phyloP scores from a whole-genome alignment of 2,329 filamentous ascomycete genomes.

The Neonectria ditissima region DNA sequence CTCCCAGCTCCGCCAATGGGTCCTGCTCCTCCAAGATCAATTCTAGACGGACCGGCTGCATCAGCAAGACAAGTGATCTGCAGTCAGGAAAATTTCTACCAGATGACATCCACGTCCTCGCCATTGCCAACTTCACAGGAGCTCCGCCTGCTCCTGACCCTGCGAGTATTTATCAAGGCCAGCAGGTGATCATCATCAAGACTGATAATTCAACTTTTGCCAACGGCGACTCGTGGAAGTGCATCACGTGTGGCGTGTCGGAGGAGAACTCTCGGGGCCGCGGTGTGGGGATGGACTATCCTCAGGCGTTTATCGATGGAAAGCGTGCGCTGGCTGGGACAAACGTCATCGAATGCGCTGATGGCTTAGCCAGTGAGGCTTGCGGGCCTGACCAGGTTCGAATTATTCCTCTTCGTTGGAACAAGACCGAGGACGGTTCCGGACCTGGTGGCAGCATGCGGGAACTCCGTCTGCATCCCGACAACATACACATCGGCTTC shows the following conservation, averaged over 20 bases:
- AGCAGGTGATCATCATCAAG: slow-evolving; percentile 58
- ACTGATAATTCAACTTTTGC: slow-evolving; percentile 53
- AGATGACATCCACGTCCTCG: no score
- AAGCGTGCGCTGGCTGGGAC: background rate
- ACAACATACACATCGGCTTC: background rate
- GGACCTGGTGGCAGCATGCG: background rate
- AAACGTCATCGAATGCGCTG: background rate
- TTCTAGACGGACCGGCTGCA: background rate
- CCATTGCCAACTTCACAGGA: slow-evolving; percentile 49
- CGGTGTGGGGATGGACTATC: background rate
- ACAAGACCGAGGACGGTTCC: background rate
- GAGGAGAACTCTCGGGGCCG: slow-evolving; percentile 39
- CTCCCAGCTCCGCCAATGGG: background rate
- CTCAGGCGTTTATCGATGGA: background rate
- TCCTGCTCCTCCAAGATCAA: background rate
- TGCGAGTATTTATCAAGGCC: slow-evolving; percentile 54
- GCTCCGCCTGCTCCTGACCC: slow-evolving; percentile 53
- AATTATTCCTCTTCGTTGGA: background rate
- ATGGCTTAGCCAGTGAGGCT: background rate
- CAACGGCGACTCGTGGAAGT: slow-evolving; percentile 60
- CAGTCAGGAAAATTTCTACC: background rate
- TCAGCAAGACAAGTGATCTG: background rate
- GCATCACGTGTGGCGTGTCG: slow-evolving; percentile 57
- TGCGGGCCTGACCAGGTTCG: background rate
- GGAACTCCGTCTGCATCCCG: background rate